phyloP scores from a whole-genome alignment of 176 grass and related monocot genomes.

The Phyllostachys edulis region DNA sequence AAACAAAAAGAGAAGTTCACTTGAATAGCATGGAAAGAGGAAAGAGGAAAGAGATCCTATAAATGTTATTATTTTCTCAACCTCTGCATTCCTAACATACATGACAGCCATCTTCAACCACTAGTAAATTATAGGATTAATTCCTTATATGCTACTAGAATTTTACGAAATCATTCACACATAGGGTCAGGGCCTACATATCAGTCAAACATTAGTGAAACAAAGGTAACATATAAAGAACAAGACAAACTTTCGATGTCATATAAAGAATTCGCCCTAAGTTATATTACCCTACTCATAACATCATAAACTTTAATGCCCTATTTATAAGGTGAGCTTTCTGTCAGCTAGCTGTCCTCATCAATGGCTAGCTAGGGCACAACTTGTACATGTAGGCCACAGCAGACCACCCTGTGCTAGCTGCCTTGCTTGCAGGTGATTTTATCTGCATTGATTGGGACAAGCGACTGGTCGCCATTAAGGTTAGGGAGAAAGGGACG shows the following conservation, averaged over 20 bases:
- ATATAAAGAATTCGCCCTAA: too few species aligned
- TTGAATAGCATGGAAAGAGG: too few species aligned
- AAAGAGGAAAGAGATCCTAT: too few species aligned
- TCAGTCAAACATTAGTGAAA: too few species aligned
- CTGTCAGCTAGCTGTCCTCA: constrained; percentile 15
- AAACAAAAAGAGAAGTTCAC: too few species aligned
- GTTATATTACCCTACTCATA: not conserved
- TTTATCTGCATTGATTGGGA: not conserved
- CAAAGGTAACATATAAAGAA: too few species aligned
- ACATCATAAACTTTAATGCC: not conserved
- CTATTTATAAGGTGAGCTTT: not conserved
- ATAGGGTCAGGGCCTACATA: too few species aligned
- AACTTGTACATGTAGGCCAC: not conserved
- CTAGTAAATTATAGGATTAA: not conserved
- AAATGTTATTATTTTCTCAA: too few species aligned
- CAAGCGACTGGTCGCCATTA: not conserved
- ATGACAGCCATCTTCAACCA: not conserved
- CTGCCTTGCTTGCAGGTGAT: not conserved
- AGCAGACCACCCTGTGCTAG: not conserved
- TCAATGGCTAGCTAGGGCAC: constrained; percentile 18
- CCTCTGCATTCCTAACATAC: too few species aligned
- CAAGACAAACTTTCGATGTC: too few species aligned
- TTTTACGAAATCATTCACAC: too few species aligned
- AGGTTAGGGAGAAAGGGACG: not conserved
- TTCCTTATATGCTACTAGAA: too few species aligned